Evolutionary conservation across 1,139 yeast species (phyloP).

Genomic region (Candida neerlandica): DNA sequence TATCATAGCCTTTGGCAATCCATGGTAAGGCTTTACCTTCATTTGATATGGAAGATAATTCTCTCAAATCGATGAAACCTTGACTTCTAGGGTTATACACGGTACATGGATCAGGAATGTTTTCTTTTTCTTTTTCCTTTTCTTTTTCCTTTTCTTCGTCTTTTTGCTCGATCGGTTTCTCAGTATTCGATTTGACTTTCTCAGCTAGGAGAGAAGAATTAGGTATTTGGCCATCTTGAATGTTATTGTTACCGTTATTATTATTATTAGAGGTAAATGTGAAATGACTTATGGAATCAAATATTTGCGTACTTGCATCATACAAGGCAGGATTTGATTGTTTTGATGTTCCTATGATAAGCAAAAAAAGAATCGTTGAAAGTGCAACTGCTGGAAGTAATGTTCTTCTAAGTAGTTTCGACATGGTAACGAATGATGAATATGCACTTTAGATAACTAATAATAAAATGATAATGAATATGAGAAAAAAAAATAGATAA

Average conservation of each 20-base stretch:
- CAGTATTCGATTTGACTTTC: background rate
- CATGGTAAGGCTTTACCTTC: slow-evolving; percentile 56
- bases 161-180: background rate
- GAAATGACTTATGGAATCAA: slow-evolving; percentile 24
- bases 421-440: slow-evolving; percentile 8
- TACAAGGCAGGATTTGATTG: slow-evolving; percentile 12
- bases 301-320: slow-evolving; percentile 18
- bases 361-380: slow-evolving; percentile 10
- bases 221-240: slow-evolving; percentile 1
- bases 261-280: slow-evolving; percentile 11
- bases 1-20: slow-evolving; percentile 72
- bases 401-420: slow-evolving; percentile 15
- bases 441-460: too few relatives aligned
- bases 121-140: slow-evolving; percentile 9
- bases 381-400: slow-evolving; percentile 13
- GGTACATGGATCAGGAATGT: slow-evolving; percentile 52
- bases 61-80: slow-evolving; percentile 58
- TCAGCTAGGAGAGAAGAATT: slow-evolving; percentile 3
- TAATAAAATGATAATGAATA: background rate
- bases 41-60: slow-evolving; percentile 45
- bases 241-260: background rate
- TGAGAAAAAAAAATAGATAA: background rate
- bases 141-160: background rate
- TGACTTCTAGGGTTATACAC: slow-evolving; percentile 53
- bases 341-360: slow-evolving; percentile 11